Base-by-base conservation (phyloP, 2,329 filamentous ascomycete genomes). In the Cladophialophora immunda region DNA sequence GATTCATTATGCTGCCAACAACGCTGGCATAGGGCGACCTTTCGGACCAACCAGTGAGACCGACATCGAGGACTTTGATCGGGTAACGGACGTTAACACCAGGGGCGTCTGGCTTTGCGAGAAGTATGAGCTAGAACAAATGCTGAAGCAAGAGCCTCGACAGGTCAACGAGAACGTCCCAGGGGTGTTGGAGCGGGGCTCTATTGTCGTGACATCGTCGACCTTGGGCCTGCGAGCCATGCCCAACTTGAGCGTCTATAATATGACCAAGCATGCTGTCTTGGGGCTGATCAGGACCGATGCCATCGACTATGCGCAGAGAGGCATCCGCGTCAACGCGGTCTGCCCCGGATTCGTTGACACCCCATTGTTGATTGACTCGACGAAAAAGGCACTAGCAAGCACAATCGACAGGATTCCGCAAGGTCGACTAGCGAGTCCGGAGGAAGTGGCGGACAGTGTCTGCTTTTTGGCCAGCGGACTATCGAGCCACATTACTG, bases 301-400 rank as follows among this genome's bases (percentile, higher is more conserved):
- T 69, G 85, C 84, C 1, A 86, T 87, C 1, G 81, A 82, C 60
- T 82, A 80, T 79, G 77, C 75, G 2, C 76, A 78, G 17, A 29
- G 63, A 13, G 72, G 67, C 75, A 85, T 87, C 50, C 77, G 83
- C 1, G 84, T 87, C 17, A 87, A 87, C 69, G 82, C 80, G 29
- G 71, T 86, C 25, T 84, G 81, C 62, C 84, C 84, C 0, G 84
- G 84, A 0, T 84, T 86, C 67, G 84, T 86, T 41, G 78, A 85
- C 25, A 87, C 84, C 0, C 95, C 97, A 74, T 84, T 89, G 71
- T 84, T 90, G 70, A 90, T 87, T 71, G 92, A 93, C 0, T 90
- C 93, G 74, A 73, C 78, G 4, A 71, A 75, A 22, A 75, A 76
- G 8, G 75, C 74, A 6, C 82, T 81, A 78, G 78, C 81, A 64